Base-by-base conservation (phyloP, 1,139 yeast genomes). In the Pichiaceae sp. region DNA sequence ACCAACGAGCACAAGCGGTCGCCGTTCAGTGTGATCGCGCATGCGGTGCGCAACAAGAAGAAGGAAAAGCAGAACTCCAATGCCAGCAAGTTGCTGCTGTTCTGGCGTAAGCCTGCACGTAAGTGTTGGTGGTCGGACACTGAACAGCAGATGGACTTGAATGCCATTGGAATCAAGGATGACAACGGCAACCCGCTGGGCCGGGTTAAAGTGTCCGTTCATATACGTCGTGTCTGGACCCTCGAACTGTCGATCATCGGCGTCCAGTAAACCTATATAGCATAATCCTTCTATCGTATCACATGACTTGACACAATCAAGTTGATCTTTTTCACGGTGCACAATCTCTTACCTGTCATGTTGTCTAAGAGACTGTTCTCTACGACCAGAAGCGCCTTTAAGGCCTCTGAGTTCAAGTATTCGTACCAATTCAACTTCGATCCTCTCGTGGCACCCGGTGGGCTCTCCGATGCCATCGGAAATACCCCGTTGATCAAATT, bases 41-140 rank as follows among this genome's bases (percentile, higher is more conserved):
- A 62, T 33, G 65, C 72, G 1, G 57, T 63, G 29, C 57, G 71
- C 31, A 68, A 79, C 14, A 63, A 68, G 42, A 59, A 59, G 24
- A 56, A 54, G 46, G 56, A 57, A 41, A 41, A 59, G 52, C 16
- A 17, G 11, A 53, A 54, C 59, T 51, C 66, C 35, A 68, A 72
- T 37, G 69, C 75, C 3, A 84, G 91, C 26, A 91, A 93, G 56
- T 69, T 93, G 38, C 68, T 93, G 29, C 66, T 93, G 41, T 93
- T 93, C 56, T 93, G 98, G 98, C 72, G 96, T 45, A 91, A 91
- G 55, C 99, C 99, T 0, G 99, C 99, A 1, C 72, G 98, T 53
- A 93, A 93, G 57, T 93, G 99, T 62, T 93, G 99, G 99, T 93
- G 99, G 99, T 81, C 84, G 11, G 82, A 81, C 50, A 76, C 75